These are phyloP conservation scores for Ganoderma lingzhi DNA, from an alignment of 1,284 basidiomycete species.

Conservation along the genomic window DNA sequence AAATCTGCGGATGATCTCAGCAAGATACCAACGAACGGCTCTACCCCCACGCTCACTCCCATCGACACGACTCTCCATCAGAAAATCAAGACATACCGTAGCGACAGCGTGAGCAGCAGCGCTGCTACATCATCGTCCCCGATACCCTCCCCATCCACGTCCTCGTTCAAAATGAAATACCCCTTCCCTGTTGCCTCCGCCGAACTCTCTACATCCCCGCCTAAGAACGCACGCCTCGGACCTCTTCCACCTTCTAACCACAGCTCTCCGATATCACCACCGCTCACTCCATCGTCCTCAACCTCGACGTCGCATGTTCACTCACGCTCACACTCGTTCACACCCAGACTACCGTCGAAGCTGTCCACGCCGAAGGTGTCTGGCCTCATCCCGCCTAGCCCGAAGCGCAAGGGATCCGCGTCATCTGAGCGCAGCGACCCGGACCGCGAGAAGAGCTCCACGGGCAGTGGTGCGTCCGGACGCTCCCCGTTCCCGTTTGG, in stretches of 20 bases:
- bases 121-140: conserved; percentile 41
- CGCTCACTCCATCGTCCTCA: conserved; percentile 35
- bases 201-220: conserved; percentile 38
- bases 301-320: conserved; percentile 50
- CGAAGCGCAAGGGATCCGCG: conserved; percentile 63
- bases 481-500: conserved; percentile 46
- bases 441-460: conserved; percentile 40
- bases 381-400: conserved; percentile 50
- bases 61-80: conserved; percentile 63
- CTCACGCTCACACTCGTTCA: conserved; percentile 71
- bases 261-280: conserved; percentile 38
- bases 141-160: conserved; percentile 40
- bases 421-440: conserved; percentile 45
- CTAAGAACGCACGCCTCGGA: conserved; percentile 37
- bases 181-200: conserved; percentile 54
- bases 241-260: conserved; percentile 31
- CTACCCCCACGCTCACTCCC: conserved; percentile 48
- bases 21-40: conserved; percentile 53
- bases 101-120: conserved; percentile 47
- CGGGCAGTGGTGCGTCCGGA: conserved; percentile 32
- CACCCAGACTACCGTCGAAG: conserved; percentile 75
- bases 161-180: conserved; percentile 42
- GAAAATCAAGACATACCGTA: conserved; percentile 58
- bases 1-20: conserved; percentile 80
- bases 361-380: conserved; percentile 57